phyloP scores from a whole-genome alignment of 2,329 filamentous ascomycete species.

The Uncinocarpus reesii region DNA sequence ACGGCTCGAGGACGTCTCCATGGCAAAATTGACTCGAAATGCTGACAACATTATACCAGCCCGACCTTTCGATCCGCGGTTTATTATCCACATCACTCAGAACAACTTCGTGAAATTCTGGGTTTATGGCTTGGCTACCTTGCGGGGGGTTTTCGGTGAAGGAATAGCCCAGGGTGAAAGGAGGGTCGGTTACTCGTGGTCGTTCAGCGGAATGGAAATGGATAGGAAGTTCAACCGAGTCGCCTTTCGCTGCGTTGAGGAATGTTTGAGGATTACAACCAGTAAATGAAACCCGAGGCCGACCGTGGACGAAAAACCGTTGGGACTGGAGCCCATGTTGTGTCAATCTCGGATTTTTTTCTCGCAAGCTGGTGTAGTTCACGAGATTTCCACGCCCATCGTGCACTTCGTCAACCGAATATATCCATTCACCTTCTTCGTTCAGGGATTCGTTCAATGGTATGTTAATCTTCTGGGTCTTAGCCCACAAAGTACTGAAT shows the following conservation, averaged over 20 bases:
- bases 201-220: slow-evolving; percentile 55
- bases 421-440: slow-evolving; percentile 70
- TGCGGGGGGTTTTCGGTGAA: slow-evolving; percentile 71
- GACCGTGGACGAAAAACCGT: slow-evolving; percentile 73
- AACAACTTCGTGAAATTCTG: slow-evolving; percentile 50
- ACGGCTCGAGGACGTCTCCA: slow-evolving; percentile 84
- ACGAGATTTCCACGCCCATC: slow-evolving; percentile 83
- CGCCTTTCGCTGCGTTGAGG: slow-evolving; percentile 71
- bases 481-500: slow-evolving; percentile 62
- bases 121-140: slow-evolving; percentile 49
- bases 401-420: slow-evolving; percentile 81
- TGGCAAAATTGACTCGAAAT: slow-evolving; percentile 71
- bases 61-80: slow-evolving; percentile 62
- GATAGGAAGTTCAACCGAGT: slow-evolving; percentile 58
- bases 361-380: slow-evolving; percentile 56
- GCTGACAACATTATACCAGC: slow-evolving; percentile 74
- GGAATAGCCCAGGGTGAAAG: slow-evolving; percentile 66
- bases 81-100: slow-evolving; percentile 49
- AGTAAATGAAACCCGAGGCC: slow-evolving; percentile 60
- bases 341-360: slow-evolving; percentile 51
- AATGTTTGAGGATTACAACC: slow-evolving; percentile 72
- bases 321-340: slow-evolving; percentile 59
- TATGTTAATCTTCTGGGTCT: slow-evolving; percentile 62
- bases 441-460: slow-evolving; percentile 83
- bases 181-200: slow-evolving; percentile 48